These are phyloP conservation scores for Claviceps digitariae DNA, from an alignment of 2,329 filamentous ascomycete genomes.

Conservation along the genomic window DNA sequence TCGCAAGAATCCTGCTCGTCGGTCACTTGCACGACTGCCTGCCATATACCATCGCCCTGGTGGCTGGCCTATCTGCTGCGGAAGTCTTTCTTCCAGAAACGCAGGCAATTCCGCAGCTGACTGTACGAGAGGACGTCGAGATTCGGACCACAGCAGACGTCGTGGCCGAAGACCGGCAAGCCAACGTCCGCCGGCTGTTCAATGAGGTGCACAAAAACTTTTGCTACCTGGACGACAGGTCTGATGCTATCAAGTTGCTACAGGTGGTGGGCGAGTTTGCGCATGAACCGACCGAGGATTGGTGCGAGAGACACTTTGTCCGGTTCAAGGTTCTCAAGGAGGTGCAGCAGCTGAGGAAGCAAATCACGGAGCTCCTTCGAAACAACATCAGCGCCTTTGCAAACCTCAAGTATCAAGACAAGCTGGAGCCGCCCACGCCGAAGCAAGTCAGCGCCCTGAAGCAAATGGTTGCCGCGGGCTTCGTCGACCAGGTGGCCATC, in stretches of 20 bases:
- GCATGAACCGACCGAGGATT: constrained; percentile 55
- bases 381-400: constrained; percentile 56
- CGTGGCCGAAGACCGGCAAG: constrained; percentile 55
- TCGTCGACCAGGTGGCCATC: constrained; percentile 88
- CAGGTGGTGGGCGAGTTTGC: constrained; percentile 81
- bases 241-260: constrained; percentile 81
- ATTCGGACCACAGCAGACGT: constrained; percentile 54
- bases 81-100: constrained; percentile 78
- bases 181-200: constrained; percentile 45
- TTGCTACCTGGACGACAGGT: constrained; percentile 65
- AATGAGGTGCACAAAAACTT: constrained; percentile 68
- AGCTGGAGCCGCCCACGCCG: constrained; percentile 43
- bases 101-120: constrained; percentile 51
- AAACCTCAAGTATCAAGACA: constrained; percentile 41
- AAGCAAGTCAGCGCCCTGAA: constrained; percentile 70
- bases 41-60: constrained; percentile 74
- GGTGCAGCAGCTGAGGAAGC: constrained; percentile 65
- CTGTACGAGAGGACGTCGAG: constrained; percentile 31
- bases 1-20: constrained; percentile 81
- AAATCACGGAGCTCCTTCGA: constrained; percentile 70
- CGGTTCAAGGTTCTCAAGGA: constrained; percentile 79
- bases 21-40: constrained; percentile 73
- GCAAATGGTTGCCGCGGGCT: constrained; percentile 82
- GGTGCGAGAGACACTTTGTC: constrained; percentile 76
- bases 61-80: constrained; percentile 75